phyloP scores from a whole-genome alignment of 495 filamentous ascomycete genomes.

The Aspergillus wentii region DNA sequence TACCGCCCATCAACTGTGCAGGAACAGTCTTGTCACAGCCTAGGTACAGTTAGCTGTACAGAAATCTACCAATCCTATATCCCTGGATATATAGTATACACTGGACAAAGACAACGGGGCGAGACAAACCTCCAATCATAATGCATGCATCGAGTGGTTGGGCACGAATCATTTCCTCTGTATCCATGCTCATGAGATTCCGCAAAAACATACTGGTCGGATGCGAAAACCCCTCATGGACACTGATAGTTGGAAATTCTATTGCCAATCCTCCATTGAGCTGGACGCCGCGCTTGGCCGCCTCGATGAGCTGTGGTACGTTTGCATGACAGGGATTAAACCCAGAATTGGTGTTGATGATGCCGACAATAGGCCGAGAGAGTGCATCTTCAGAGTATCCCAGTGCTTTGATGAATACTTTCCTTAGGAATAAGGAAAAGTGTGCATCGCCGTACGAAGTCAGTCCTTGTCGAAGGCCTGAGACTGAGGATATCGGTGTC shows the following conservation, averaged over 20 bases:
- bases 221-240: slow-evolving; percentile 58
- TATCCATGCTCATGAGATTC: slow-evolving; percentile 70
- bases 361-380: slow-evolving; percentile 58
- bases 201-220: slow-evolving; percentile 66
- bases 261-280: slow-evolving; percentile 56
- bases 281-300: slow-evolving; percentile 57
- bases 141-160: slow-evolving; percentile 62
- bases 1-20: slow-evolving; percentile 64
- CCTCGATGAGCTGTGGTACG: slow-evolving; percentile 62
- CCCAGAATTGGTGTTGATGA: slow-evolving; percentile 60
- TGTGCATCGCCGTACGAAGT: slow-evolving; percentile 66
- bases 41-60: too few relatives aligned
- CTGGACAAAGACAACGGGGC: background rate
- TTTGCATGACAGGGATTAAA: slow-evolving; percentile 70
- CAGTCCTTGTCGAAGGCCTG: slow-evolving; percentile 54
- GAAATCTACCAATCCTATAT: background rate
- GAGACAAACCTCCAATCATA: slow-evolving; percentile 54
- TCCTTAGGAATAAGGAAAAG: slow-evolving; percentile 65
- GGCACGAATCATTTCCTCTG: slow-evolving; percentile 64
- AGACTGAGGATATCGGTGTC: slow-evolving; percentile 38
- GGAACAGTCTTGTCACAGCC: slow-evolving; percentile 68
- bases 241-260: slow-evolving; percentile 63
- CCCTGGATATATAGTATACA: too few relatives aligned
- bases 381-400: slow-evolving; percentile 65
- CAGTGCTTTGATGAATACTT: slow-evolving; percentile 66